These are phyloP conservation scores for Aspergillus quadrilineatus DNA, from an alignment of 2,329 filamentous ascomycete genomes.

Conservation along the genomic window DNA sequence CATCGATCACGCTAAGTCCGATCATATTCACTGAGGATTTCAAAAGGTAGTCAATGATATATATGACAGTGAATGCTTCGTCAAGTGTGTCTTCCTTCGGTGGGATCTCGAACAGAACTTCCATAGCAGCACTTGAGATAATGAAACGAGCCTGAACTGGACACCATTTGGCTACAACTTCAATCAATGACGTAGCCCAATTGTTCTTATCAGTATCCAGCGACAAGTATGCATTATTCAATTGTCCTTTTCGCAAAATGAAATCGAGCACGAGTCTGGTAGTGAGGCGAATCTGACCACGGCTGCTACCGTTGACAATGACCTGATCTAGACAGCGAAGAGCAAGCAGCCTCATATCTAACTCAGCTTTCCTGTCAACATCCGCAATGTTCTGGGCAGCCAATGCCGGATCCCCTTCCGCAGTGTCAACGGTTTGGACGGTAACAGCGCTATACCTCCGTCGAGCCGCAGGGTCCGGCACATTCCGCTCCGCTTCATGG, in stretches of 20 bases:
- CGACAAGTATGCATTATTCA: constrained; percentile 46
- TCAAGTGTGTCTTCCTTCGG: constrained; percentile 69
- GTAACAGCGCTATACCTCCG: constrained; percentile 78
- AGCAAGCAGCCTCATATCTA: constrained; percentile 81
- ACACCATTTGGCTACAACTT: constrained; percentile 78
- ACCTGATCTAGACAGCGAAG: constrained; percentile 84
- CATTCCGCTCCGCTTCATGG: constrained; percentile 66
- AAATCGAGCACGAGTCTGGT: constrained; percentile 74
- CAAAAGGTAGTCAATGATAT: constrained; percentile 77
- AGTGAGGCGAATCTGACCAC: constrained; percentile 75
- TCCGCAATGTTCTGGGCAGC: constrained; percentile 78
- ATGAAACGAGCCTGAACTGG: constrained; percentile 93
- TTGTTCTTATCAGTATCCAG: constrained; percentile 51
- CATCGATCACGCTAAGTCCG: constrained; percentile 92
- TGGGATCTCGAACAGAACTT: constrained; percentile 67
- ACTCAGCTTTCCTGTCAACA: constrained; percentile 84
- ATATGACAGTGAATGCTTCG: constrained; percentile 71
- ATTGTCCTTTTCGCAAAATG: constrained; percentile 59
- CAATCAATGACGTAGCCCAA: constrained; percentile 82
- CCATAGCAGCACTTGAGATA: constrained; percentile 78
- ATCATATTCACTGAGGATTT: constrained; percentile 91
- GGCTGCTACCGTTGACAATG: constrained; percentile 73
- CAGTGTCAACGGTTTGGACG: constrained; percentile 68
- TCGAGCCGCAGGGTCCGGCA: constrained; percentile 62
- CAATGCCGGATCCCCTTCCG: constrained; percentile 63